These are phyloP conservation scores for Amoebophrya sp. DNA, from an alignment of 169 alveolate genomes.

Conservation along the genomic window DNA sequence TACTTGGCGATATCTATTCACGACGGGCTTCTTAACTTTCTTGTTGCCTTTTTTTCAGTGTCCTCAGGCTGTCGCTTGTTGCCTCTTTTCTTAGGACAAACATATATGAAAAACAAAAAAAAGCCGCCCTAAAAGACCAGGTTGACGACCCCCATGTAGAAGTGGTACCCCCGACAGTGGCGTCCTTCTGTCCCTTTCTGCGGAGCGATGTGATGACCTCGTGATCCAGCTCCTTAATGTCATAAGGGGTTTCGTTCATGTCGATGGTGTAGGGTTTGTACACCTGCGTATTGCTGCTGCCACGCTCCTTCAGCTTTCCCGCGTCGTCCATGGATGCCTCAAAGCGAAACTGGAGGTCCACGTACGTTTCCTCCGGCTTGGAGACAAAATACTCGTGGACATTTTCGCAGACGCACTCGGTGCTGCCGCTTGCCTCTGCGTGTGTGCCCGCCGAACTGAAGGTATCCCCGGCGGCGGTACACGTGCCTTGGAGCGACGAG, in stretches of 20 bases:
- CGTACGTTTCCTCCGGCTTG: not conserved
- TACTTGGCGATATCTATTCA: too few species aligned
- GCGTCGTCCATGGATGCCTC: not conserved
- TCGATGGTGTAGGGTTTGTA: not conserved
- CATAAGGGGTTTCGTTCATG: not conserved
- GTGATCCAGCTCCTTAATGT: not conserved
- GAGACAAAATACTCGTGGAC: not conserved
- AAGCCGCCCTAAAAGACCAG: too few species aligned
- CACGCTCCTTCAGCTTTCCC: not conserved
- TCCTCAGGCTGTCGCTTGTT: too few species aligned
- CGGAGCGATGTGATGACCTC: not conserved
- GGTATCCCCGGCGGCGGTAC: not conserved
- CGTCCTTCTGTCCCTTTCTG: not conserved
- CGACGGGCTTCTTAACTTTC: too few species aligned
- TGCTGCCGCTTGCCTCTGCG: not conserved
- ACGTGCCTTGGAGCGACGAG: too few species aligned
- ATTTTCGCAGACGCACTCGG: slow-evolving; percentile 6
- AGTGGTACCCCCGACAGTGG: not conserved
- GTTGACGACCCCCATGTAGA: too few species aligned
- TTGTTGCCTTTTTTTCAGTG: too few species aligned
- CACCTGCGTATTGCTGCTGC: not conserved
- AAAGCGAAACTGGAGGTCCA: not conserved
- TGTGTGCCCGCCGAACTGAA: not conserved
- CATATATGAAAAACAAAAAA: too few species aligned
- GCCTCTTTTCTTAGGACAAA: too few species aligned